Evolutionary conservation across 805 yeast genomes (phyloP), one percentile per base, ranked within the genome.

Genomic region (Hanseniaspora thailandica): DNA sequence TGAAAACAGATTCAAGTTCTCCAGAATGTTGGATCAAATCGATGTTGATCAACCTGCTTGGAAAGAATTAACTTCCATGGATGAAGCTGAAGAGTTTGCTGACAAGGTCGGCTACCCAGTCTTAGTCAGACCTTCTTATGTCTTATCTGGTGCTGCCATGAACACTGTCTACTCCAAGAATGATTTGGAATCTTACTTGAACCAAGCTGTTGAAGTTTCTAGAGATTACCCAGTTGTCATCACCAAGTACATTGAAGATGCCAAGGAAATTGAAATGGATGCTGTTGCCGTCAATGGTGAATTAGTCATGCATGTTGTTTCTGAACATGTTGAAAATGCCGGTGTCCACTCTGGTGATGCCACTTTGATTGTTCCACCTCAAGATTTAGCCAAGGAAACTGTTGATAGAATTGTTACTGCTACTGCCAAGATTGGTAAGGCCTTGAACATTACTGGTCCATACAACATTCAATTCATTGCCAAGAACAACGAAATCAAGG

Each of bases 281-380:
- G 97, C 88, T 56, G 98, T 90, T 64, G 97, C 97, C 44, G 72
- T 78, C 61, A 76, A 88, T 54, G 98, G 98, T 63, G 70, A 80
- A 63, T 86, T 90, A 53, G 71, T 90, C 49, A 94, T 90, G 55
- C 98, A 90, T 69, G 97, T 96, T 56, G 85, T 90, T 56, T 86
- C 96, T 59, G 98, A 93, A 71, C 98, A 90, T 69, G 95, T 89
- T 64, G 98, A 90, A 72, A 88, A 89, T 64, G 98, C 98, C 9
- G 98, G 98, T 76, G 84, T 93, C 55, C 98, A 90, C 73, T 89
- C 97, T 49, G 98, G 98, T 70, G 98, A 90, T 71, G 98, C 98
- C 52, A 88, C 97, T 30, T 78, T 90, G 64, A 81, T 90, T 48
- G 76, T 93, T 56, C 98, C 98, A 56, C 97, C 98, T 26, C 95